Evolutionary conservation across 805 yeast species (phyloP).

Genomic region (Saccharomycopsis javanensis): DNA sequence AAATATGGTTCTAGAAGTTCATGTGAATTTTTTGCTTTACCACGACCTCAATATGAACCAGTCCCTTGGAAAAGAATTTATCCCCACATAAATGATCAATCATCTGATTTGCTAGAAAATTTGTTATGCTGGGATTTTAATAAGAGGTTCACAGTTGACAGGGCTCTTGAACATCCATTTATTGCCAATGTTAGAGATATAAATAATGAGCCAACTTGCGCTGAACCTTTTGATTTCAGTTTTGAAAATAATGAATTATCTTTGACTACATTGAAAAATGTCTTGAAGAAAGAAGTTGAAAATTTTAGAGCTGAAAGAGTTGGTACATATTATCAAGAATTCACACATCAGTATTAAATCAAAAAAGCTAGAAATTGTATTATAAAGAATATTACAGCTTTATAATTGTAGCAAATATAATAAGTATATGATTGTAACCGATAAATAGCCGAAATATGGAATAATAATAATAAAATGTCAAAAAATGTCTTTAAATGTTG

Average conservation of each 20-base stretch:
- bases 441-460: background rate
- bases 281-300: constrained; percentile 44
- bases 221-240: constrained; percentile 49
- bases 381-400: background rate
- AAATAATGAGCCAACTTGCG: constrained; percentile 46
- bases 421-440: too few relatives aligned
- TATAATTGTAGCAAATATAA: background rate
- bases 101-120: constrained; percentile 41
- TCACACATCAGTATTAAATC: background rate
- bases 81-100: constrained; percentile 49
- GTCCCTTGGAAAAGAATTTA: constrained; percentile 44
- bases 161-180: constrained; percentile 50
- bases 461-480: too few relatives aligned
- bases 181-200: constrained; percentile 42
- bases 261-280: constrained; percentile 37
- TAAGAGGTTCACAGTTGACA: constrained; percentile 43
- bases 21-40: constrained; percentile 36
- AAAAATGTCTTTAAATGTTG: too few relatives aligned
- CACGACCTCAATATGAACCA: constrained; percentile 34
- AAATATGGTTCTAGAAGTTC: constrained; percentile 39
- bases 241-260: constrained; percentile 42
- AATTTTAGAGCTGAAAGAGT: constrained; percentile 33
- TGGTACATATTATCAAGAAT: constrained; percentile 14
- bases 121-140: constrained; percentile 59
- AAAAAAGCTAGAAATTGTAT: background rate